Base-by-base conservation (phyloP, 1,284 basidiomycete genomes). In the Moesziomyces globuligerus region DNA sequence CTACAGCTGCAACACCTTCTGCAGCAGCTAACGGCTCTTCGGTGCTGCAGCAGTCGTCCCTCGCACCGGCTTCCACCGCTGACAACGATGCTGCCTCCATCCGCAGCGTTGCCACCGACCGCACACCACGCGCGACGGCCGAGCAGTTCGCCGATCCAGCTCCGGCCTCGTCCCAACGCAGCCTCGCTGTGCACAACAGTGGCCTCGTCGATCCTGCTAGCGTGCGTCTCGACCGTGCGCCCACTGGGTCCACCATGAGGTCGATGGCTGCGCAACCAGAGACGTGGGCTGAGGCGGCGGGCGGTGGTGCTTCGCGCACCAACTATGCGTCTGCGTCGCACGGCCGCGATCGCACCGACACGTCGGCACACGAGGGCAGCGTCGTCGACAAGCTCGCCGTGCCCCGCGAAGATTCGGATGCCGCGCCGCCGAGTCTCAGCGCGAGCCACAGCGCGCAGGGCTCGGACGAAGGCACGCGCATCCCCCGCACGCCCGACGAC, bases 401-500 rank as follows among this genome's bases (percentile, higher is more conserved):
- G 18, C 62, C 64, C 9, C 51, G 51, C n/a, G 64, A 74, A 10
- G 59, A 32, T 15, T 74, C 72, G 17, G 72, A 71, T n/a, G 47
- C 56, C 23, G 46, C 48, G 13, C 40, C 57, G 15, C 72, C 72
- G 5, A 62, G 64, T 46, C 29, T 72, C 20, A 74, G 59, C 25
- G 50, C 54, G 5, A 66, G 43, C 55, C 57, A 66, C 44, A 67
- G 67, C 24, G 60, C 55, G 1, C 60, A 65, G 17, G 56, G 68
- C 21, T 74, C 72, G 1, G 72, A 74, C 20, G 72, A 73, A 11
- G 65, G 57, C 40, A 61, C 39, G 20, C 60, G 65, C 28, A 47
- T 48, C 18, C 71, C 71, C 3, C 60, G 58, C 15, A 73, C 71
- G 3, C 71, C 71, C 1, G 57, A 66, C 17, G 71, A 73, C 25